Evolutionary conservation across 345 rosid genomes (phyloP).

Genomic region (Raphanus raphanistrum): DNA sequence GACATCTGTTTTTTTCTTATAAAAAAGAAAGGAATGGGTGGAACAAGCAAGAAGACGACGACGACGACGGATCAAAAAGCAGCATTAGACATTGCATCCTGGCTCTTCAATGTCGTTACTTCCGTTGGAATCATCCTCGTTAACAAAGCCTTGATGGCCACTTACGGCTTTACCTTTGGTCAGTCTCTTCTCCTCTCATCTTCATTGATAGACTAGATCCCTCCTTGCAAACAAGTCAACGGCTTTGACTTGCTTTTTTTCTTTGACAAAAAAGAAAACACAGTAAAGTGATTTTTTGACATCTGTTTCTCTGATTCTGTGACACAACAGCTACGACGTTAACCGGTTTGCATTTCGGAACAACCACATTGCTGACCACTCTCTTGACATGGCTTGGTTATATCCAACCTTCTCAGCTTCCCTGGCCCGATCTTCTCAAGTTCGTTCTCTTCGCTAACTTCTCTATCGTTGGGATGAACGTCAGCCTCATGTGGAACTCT

Average conservation of each 20-base stretch:
- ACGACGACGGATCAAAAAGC: conserved; percentile 62
- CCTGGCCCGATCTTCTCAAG: conserved; percentile 69
- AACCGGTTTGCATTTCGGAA: conserved; percentile 96
- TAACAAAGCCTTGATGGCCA: conserved; percentile 94
- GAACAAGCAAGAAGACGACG: conserved; percentile 47
- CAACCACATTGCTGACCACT: conserved; percentile 77
- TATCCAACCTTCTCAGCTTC: conserved; percentile 81
- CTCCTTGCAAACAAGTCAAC: neutral
- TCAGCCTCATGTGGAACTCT: conserved; percentile 99
- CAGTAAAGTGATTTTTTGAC: neutral
- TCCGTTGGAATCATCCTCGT: conserved; percentile 97
- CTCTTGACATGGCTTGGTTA: conserved; percentile 82
- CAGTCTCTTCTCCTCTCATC: conserved; percentile 13
- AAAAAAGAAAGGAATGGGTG: conserved; percentile 47
- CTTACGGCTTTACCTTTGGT: conserved; percentile 95
- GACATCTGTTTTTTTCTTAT: too few species aligned
- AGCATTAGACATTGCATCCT: conserved; percentile 80
- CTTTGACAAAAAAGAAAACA: too few species aligned
- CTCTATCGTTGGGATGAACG: conserved; percentile 99
- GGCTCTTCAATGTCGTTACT: conserved; percentile 96
- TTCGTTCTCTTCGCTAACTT: conserved; percentile 93
- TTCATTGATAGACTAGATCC: too few species aligned
- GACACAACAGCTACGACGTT: conserved; percentile 94
- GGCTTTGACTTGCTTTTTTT: conserved; percentile 23
- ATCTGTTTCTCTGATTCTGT: conserved; percentile 7